Conservation (phyloP, 495 filamentous ascomycete species). For the Neurospora africana region DNA sequence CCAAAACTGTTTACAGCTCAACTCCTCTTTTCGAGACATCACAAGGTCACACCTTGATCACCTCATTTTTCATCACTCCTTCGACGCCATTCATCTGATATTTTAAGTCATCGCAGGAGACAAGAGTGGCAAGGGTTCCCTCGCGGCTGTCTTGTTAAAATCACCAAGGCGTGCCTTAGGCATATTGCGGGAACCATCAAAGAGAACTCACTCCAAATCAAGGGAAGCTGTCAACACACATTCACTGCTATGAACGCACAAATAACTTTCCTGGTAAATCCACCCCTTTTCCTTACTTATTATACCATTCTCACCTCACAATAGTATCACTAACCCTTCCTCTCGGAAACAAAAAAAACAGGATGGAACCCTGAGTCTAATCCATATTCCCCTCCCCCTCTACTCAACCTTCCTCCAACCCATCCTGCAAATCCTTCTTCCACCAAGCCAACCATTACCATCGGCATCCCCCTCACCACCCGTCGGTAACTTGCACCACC, state of each 20-base stretch:
- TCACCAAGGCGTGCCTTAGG: background rate
- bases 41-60: background rate
- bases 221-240: background rate
- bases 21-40: background rate
- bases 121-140: background rate
- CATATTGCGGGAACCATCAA: background rate
- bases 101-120: background rate
- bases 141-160: background rate
- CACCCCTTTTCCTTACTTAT: background rate
- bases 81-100: too few relatives aligned
- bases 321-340: slow-evolving; percentile 1
- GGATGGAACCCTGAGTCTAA: slow-evolving; percentile 79
- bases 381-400: slow-evolving; percentile 78
- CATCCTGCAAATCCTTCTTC: slow-evolving; percentile 75
- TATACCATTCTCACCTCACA: background rate
- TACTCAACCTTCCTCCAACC: slow-evolving; percentile 76
- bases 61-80: background rate
- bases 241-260: slow-evolving; percentile 40
- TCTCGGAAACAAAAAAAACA: slow-evolving; percentile 21
- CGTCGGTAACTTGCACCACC: slow-evolving; percentile 29
- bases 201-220: background rate
- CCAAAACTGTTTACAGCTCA: background rate
- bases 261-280: slow-evolving; percentile 46
- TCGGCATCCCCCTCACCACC: background rate
- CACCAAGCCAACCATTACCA: slow-evolving; percentile 31